phyloP scores from a whole-genome alignment of 1,284 basidiomycete genomes.

The Rhodofomes roseus region DNA sequence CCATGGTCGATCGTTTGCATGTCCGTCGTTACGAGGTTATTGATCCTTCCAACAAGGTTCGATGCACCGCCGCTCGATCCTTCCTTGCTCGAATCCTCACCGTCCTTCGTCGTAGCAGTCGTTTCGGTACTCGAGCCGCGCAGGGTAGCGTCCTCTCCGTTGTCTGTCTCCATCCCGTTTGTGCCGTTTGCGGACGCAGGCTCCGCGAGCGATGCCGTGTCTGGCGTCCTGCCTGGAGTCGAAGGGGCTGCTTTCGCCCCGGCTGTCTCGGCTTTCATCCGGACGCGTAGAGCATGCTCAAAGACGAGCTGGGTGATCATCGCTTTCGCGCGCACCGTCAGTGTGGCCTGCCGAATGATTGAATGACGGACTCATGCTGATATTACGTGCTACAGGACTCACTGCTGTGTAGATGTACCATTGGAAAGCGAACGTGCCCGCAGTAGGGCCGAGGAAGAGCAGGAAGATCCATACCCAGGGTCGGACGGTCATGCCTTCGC shows the following conservation, averaged over 20 bases:
- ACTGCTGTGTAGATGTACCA: constrained; percentile 31
- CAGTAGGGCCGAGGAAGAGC: constrained; percentile 55
- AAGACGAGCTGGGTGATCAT: constrained; percentile 71
- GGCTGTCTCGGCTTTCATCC: constrained; percentile 51
- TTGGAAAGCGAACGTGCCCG: constrained; percentile 35
- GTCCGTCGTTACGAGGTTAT: constrained; percentile 38
- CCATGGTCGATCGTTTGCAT: constrained; percentile 30
- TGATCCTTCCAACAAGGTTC: constrained; percentile 42
- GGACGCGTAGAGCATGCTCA: constrained; percentile 65
- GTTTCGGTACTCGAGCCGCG: constrained; percentile 12
- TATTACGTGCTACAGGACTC: neutral
- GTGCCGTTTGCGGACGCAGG: constrained; percentile 11
- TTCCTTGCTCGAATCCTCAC: constrained; percentile 16
- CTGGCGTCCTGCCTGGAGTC: constrained; percentile 21
- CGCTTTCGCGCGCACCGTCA: constrained; percentile 51
- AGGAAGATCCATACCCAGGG: constrained; percentile 62
- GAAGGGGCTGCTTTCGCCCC: constrained; percentile 19
- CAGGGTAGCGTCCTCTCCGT: constrained; percentile 14
- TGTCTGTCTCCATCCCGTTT: neutral
- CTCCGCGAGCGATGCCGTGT: constrained; percentile 25
- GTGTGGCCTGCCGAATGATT: constrained; percentile 31
- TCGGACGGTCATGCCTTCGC: constrained; percentile 32
- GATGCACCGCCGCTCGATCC: constrained; percentile 14
- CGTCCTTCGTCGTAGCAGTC: neutral
- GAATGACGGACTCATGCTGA: too few species aligned